Conservation (phyloP, 2,329 filamentous ascomycete genomes). For the Teratosphaeria pseudoeucalypti region DNA sequence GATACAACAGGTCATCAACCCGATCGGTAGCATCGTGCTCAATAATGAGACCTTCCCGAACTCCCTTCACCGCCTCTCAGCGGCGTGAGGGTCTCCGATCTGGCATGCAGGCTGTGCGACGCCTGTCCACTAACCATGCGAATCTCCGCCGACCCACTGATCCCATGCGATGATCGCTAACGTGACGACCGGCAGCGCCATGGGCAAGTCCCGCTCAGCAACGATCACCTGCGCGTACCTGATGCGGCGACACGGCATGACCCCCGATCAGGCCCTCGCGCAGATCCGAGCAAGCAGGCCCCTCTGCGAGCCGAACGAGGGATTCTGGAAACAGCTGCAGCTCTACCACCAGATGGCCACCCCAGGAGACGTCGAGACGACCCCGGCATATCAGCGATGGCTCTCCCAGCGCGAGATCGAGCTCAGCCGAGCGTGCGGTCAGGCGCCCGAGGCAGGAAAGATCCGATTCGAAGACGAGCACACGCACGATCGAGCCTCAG, state of each 20-base stretch:
- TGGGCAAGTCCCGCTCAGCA: conserved; percentile 90
- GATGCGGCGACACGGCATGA: conserved; percentile 47
- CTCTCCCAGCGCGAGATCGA: conserved; percentile 56
- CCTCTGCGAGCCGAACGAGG: conserved; percentile 78
- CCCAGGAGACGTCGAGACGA: conserved; percentile 55
- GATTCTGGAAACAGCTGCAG: conserved; percentile 81
- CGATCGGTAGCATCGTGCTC: background rate
- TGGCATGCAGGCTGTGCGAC: background rate
- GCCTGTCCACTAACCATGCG: conserved; percentile 23
- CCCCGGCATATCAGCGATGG: conserved; percentile 74
- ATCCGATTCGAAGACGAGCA: conserved; percentile 74
- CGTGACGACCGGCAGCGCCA: conserved; percentile 50
- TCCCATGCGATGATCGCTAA: background rate
- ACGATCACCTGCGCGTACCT: conserved; percentile 77
- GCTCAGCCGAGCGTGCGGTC: conserved; percentile 59
- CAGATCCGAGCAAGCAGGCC: conserved; percentile 61
- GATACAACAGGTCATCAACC: background rate
- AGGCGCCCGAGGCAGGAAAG: conserved; percentile 63
- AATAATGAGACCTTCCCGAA: background rate
- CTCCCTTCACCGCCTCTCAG: background rate
- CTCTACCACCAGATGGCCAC: conserved; percentile 83
- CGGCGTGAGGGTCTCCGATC: background rate
- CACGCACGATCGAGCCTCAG: conserved; percentile 26
- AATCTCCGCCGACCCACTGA: conserved; percentile 5
- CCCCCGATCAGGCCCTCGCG: conserved; percentile 54